Evolutionary conservation across 2,329 filamentous ascomycete genomes (phyloP), one percentile per base, ranked within the genome.

Genomic region (Verticillium tricorpus): DNA sequence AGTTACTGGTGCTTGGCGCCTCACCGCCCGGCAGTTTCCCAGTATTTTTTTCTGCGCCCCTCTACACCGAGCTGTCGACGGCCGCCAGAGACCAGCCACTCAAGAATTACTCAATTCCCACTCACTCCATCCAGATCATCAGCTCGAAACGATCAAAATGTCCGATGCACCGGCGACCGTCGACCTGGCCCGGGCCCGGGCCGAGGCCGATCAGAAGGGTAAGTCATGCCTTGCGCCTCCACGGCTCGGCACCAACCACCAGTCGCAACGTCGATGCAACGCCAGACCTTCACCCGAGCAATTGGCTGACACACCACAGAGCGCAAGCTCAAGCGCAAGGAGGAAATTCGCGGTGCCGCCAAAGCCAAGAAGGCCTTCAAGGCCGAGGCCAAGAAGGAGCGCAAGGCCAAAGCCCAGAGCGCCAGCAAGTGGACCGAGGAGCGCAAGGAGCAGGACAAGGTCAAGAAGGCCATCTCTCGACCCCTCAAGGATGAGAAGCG

Each of bases 401-500:
- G 56, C 68, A 72, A 72, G 61, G 57, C 67, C 37, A 40, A 40
- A 8, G 69, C 66, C 58, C 70, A 67, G 57, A 64, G 64, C 50
- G 57, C 66, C 12, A 69, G 68, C 52, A 70, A 70, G 60, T 40
- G 37, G 37, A 40, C 37, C 17, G 37, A 40, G 12, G 67, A 72
- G 58, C 67, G 65, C 61, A 70, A 65, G 56, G 65, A 67, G 4
- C 61, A 65, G 52, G 71, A 72, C 55, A 72, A 73, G 63, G 58
- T 67, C 60, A 72, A 73, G 69, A 72, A 72, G 61, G 52, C 66
- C 9, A 67, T 63, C 56, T 69, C 66, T 40, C 61, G 65, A 59
- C 40, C 62, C 3, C 62, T 64, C 57, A 77, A 77, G 66, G 65
- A 70, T 8, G 76, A 78, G 64, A 79, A 77, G 71, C 73, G 71